phyloP scores from a whole-genome alignment of 1,139 yeast species.

The Petasospora fabianii region DNA sequence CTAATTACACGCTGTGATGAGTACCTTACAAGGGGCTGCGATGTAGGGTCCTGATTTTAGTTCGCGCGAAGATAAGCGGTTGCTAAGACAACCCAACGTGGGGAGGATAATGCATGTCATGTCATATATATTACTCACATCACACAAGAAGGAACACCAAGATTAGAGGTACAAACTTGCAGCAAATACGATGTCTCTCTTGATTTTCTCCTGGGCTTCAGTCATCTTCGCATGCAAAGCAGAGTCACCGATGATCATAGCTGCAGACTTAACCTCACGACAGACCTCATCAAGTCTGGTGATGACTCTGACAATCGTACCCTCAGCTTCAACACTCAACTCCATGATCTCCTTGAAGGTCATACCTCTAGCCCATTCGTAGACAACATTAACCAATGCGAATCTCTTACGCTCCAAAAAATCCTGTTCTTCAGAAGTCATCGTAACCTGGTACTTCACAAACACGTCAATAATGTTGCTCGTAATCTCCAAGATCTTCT shows the following conservation, averaged over 20 bases:
- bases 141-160: too few relatives aligned
- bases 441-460: conserved; percentile 62
- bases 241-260: conserved; percentile 91
- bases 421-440: conserved; percentile 83
- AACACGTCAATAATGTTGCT: conserved; percentile 59
- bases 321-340: conserved; percentile 88
- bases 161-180: conserved; percentile 80
- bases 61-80: too few relatives aligned
- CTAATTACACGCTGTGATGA: too few relatives aligned
- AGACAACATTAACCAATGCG: conserved; percentile 88
- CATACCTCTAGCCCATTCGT: conserved; percentile 97
- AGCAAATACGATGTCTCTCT: conserved; percentile 95
- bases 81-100: too few relatives aligned
- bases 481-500: conserved; percentile 67
- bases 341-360: conserved; percentile 88
- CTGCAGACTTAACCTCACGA: conserved; percentile 91
- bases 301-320: conserved; percentile 95
- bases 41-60: too few relatives aligned
- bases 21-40: too few relatives aligned
- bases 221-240: conserved; percentile 83
- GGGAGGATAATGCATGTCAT: too few relatives aligned
- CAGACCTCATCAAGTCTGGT: conserved; percentile 93
- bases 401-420: conserved; percentile 81
- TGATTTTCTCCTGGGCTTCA: conserved; percentile 89
- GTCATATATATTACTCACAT: too few relatives aligned